These are phyloP conservation scores for Fomes fomentarius DNA, from an alignment of 1,284 basidiomycete genomes.

Conservation along the genomic window DNA sequence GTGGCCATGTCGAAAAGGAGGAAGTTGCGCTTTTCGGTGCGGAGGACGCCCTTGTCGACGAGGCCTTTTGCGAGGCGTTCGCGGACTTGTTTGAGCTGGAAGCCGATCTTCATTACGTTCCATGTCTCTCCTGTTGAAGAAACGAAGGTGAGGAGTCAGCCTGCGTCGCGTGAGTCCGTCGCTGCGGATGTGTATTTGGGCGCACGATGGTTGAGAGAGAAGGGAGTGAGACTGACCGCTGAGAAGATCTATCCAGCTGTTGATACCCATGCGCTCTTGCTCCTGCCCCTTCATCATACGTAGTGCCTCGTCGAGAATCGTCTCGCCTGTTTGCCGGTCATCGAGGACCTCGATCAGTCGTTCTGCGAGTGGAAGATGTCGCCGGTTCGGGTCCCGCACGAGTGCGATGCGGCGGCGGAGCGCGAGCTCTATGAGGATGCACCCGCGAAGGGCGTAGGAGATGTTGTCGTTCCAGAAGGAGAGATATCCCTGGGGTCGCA, in stretches of 20 bases:
- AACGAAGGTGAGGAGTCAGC: conserved; percentile 12
- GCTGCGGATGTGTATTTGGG: background rate
- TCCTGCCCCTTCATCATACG: conserved; percentile 88
- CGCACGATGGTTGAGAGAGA: background rate
- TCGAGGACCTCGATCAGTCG: conserved; percentile 90
- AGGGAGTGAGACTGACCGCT: conserved; percentile 65
- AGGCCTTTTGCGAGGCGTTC: conserved; percentile 97
- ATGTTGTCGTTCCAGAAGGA: conserved; percentile 99
- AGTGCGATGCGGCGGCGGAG: conserved; percentile 89
- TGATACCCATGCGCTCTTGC: conserved; percentile 82
- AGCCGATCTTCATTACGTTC: conserved; percentile 99
- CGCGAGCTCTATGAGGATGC: conserved; percentile 93
- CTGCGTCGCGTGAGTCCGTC: conserved; percentile 17
- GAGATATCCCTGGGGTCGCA: conserved; percentile 76
- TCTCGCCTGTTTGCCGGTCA: conserved; percentile 91
- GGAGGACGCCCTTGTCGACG: conserved; percentile 95
- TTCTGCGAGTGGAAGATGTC: conserved; percentile 79
- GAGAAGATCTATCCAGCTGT: conserved; percentile 92
- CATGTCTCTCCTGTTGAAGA: conserved; percentile 86
- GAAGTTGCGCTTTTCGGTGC: conserved; percentile 97
- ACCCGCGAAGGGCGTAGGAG: conserved; percentile 92
- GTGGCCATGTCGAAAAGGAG: conserved; percentile 99
- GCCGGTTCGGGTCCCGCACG: conserved; percentile 81
- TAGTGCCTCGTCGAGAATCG: conserved; percentile 93
- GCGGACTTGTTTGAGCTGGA: conserved; percentile 95